phyloP scores from a whole-genome alignment of 768 basidiomycete genomes.

The Panaeolus papilionaceus region DNA sequence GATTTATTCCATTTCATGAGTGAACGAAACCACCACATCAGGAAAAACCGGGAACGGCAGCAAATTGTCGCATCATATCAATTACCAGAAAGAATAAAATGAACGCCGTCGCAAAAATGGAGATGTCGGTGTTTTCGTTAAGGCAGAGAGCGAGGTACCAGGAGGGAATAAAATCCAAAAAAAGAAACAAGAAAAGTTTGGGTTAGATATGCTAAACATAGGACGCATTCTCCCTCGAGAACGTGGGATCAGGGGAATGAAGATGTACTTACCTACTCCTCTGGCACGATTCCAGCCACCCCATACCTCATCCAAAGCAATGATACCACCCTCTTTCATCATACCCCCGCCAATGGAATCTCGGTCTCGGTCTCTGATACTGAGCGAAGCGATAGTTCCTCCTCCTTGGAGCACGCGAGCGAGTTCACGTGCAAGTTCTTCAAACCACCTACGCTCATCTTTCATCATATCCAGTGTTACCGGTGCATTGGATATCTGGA shows the following conservation, averaged over 20 bases:
- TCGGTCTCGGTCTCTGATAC: constrained; percentile 16
- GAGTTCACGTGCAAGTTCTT: constrained; percentile 84
- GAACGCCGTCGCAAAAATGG: constrained; percentile 3
- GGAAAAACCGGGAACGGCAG: neutral
- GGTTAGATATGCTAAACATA: constrained; percentile 9
- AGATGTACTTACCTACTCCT: constrained; percentile 73
- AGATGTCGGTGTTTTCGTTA: constrained; percentile 4
- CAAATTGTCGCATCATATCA: neutral
- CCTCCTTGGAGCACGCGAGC: constrained; percentile 67
- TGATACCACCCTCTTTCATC: constrained; percentile 80
- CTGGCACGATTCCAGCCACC: constrained; percentile 94
- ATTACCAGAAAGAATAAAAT: neutral
- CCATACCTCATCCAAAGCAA: constrained; percentile 94
- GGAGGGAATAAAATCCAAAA: neutral
- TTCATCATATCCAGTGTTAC: constrained; percentile 89
- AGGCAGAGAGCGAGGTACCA: neutral
- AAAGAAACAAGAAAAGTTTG: constrained; percentile 13
- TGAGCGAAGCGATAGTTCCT: constrained; percentile 24
- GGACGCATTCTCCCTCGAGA: constrained; percentile 11
- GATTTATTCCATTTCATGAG: constrained; percentile 9
- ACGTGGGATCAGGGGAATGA: constrained; percentile 12
- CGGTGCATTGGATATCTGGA: constrained; percentile 79
- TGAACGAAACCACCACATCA: neutral
- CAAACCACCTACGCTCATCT: constrained; percentile 81
- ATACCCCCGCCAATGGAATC: constrained; percentile 53